A percentile compares a stretch with the other conserved stretches of the same genome.
Evolutionary conservation across 495 filamentous ascomycete genomes (phyloP).

Genomic region (Glarea lozoyensis): DNA sequence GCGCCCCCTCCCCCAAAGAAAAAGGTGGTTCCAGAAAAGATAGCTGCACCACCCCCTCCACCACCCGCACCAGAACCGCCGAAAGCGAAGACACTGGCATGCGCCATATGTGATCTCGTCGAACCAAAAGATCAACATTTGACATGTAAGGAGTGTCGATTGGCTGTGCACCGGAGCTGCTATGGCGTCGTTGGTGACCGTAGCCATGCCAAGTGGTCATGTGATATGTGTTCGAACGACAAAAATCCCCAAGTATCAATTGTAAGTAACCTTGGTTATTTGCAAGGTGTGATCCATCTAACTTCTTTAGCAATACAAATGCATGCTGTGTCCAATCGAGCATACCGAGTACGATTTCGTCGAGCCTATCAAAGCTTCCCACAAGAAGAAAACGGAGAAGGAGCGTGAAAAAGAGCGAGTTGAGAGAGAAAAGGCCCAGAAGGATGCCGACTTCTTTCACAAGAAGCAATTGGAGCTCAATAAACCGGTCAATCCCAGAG

Average conservation of each 20-base stretch:
- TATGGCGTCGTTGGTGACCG: slow-evolving; percentile 70
- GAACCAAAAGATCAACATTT: slow-evolving; percentile 65
- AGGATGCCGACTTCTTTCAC: slow-evolving; percentile 67
- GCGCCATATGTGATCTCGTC: slow-evolving; percentile 71
- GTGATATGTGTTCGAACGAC: slow-evolving; percentile 93
- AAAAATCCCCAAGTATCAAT: slow-evolving; percentile 79
- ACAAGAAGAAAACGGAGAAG: slow-evolving; percentile 90
- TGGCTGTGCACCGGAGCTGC: slow-evolving; percentile 89
- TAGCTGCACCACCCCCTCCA: slow-evolving; percentile 19
- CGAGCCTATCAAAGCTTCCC: slow-evolving; percentile 70
- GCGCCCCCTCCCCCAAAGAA: slow-evolving; percentile 43
- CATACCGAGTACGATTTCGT: slow-evolving; percentile 71
- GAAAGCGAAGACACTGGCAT: slow-evolving; percentile 68
- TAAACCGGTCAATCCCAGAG: slow-evolving; percentile 75
- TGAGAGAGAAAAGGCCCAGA: slow-evolving; percentile 70
- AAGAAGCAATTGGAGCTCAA: slow-evolving; percentile 74
- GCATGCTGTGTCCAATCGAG: slow-evolving; percentile 78
- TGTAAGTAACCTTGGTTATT: slow-evolving; percentile 36
- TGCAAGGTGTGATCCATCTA: slow-evolving; percentile 20
- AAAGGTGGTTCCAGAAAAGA: slow-evolving; percentile 54
- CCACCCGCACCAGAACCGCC: slow-evolving; percentile 59
- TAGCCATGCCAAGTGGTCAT: slow-evolving; percentile 68
- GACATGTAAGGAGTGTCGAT: slow-evolving; percentile 72
- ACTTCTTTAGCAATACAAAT: slow-evolving; percentile 64
- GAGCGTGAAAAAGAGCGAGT: slow-evolving; percentile 81